Percentiles rank a stretch among this genome's conserved stretches.
Conservation (phyloP, 441 rosid species). For the Populus hybrid region DNA sequence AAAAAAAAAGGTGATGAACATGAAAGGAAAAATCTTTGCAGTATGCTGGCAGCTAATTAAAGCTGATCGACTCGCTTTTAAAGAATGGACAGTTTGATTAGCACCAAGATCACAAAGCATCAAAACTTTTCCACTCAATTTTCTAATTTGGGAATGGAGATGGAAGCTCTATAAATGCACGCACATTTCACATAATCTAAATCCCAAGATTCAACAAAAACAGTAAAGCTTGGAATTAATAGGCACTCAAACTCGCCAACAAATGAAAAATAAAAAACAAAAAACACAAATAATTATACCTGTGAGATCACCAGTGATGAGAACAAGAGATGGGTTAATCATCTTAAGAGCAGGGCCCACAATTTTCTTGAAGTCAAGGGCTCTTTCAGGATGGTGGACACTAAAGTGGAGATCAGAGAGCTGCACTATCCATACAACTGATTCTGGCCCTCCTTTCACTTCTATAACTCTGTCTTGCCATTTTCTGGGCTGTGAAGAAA, state of each 20-base stretch:
- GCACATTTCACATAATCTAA: not conserved
- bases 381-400: constrained; percentile 83
- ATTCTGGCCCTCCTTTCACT: constrained; percentile 59
- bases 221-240: not conserved
- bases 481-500: constrained; percentile 24
- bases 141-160: not conserved
- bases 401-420: constrained; percentile 98
- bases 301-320: constrained; percentile 93
- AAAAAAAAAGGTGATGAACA: not conserved
- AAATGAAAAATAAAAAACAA: not conserved
- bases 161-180: not conserved
- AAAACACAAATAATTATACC: constrained; percentile 35
- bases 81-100: not conserved
- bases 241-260: not conserved
- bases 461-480: constrained; percentile 44
- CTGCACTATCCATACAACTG: constrained; percentile 86
- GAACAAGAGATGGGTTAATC: constrained; percentile 81
- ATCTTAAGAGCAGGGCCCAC: constrained; percentile 66
- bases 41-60: not conserved
- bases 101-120: not conserved
- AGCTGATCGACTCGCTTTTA: not conserved
- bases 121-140: not conserved
- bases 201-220: not conserved
- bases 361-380: constrained; percentile 54
- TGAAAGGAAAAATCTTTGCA: not conserved